Evolutionary conservation across 805 yeast species (phyloP).

Genomic region (Peterozyma xylosa): DNA sequence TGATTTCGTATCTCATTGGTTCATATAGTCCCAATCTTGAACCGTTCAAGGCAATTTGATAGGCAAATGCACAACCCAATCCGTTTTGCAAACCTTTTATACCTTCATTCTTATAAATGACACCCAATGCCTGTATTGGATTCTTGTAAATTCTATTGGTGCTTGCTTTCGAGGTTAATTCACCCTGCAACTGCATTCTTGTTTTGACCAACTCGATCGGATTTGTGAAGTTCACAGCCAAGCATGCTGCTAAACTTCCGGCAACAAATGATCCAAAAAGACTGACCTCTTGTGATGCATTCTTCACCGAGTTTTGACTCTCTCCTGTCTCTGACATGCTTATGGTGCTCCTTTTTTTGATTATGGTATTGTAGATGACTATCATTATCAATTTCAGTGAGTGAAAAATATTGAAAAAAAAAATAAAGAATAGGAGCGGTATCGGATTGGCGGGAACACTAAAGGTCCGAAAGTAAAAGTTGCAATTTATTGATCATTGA

Average conservation of each 20-base stretch:
- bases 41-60: slow-evolving; percentile 89
- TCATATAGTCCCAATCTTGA: slow-evolving; percentile 93
- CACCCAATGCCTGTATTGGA: slow-evolving; percentile 74
- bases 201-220: slow-evolving; percentile 95
- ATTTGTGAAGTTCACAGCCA: slow-evolving; percentile 94
- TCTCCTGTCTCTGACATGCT: too few species aligned
- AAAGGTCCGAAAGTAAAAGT: too few species aligned
- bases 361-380: too few species aligned
- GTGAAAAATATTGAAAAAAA: too few species aligned
- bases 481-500: too few species aligned
- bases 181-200: slow-evolving; percentile 96
- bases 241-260: slow-evolving; percentile 94
- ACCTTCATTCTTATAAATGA: slow-evolving; percentile 78
- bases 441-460: too few species aligned
- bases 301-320: slow-evolving; percentile 12
- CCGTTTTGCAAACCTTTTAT: slow-evolving; percentile 86
- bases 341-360: too few species aligned
- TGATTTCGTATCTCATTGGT: slow-evolving; percentile 62
- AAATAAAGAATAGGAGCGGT: too few species aligned
- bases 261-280: slow-evolving; percentile 79
- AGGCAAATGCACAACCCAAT: slow-evolving; percentile 77
- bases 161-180: slow-evolving; percentile 49
- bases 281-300: slow-evolving; percentile 53
- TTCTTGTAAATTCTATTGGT: slow-evolving; percentile 60
- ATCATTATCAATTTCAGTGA: too few species aligned